A percentile compares a stretch with the other conserved stretches of the same genome.
phyloP scores from a whole-genome alignment of 1,284 basidiomycete species.

The Ustilago nuda region DNA sequence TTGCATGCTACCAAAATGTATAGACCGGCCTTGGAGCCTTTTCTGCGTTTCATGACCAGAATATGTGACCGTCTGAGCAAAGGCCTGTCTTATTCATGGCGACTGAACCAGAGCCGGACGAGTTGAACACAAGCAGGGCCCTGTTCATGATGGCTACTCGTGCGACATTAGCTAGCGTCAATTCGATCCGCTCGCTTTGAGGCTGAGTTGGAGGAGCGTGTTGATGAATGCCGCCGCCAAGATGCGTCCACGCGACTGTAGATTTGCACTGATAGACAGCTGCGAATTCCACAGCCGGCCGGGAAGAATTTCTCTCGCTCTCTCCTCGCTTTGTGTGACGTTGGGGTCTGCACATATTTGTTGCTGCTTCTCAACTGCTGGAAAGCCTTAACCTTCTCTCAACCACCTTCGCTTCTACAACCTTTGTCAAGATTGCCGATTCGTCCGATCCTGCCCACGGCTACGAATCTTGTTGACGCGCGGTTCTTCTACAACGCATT shows the following conservation, averaged over 20 bases:
- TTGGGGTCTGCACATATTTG: constrained; percentile 3
- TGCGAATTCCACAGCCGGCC: constrained; percentile 13
- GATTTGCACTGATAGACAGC: background rate
- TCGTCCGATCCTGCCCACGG: background rate
- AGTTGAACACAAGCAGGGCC: too few relatives aligned
- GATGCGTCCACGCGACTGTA: background rate
- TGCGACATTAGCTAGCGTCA: constrained; percentile 1
- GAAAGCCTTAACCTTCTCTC: background rate
- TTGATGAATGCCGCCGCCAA: background rate
- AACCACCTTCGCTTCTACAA: background rate
- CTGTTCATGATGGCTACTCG: background rate
- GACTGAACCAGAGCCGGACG: background rate
- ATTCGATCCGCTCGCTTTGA: background rate
- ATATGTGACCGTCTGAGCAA: background rate
- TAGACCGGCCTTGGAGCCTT: constrained; percentile 22
- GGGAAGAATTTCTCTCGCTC: constrained; percentile 22
- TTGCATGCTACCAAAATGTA: constrained; percentile 5
- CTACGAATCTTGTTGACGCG: background rate
- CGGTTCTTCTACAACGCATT: background rate
- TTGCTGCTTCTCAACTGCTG: background rate
- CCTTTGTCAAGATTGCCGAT: background rate
- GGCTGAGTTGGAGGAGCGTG: background rate
- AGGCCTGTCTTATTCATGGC: background rate
- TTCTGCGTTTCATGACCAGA: background rate
- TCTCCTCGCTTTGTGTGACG: constrained; percentile 6